phyloP scores from a whole-genome alignment of 345 rosid genomes.

The Sisymbrium altissimum region DNA sequence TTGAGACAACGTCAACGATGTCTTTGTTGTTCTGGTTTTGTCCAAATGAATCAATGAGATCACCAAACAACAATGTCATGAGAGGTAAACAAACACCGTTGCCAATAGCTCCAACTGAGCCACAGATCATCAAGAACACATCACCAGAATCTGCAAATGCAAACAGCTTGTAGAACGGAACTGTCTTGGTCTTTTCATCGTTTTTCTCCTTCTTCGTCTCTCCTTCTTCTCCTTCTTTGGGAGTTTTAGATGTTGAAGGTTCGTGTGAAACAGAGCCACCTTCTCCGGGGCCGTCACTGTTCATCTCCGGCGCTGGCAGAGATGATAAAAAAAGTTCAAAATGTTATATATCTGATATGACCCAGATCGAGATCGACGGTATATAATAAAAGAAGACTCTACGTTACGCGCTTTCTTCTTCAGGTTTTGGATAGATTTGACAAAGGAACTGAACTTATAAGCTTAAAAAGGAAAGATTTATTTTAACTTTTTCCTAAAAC shows the following conservation, averaged over 20 bases:
- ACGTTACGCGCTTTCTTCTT: conserved; percentile 6
- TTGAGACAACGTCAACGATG: conserved; percentile 48
- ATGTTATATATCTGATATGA: background rate
- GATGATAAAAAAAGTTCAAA: background rate
- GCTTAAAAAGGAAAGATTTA: background rate
- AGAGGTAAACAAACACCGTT: conserved; percentile 63
- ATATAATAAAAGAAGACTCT: background rate
- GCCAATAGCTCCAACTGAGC: conserved; percentile 63
- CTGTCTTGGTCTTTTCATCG: conserved; percentile 38
- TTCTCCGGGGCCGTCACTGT: conserved; percentile 19
- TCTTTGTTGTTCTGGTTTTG: conserved; percentile 44
- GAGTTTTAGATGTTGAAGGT: conserved; percentile 45
- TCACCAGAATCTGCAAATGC: conserved; percentile 62
- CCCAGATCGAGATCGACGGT: conserved; percentile 10
- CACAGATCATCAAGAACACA: conserved; percentile 53
- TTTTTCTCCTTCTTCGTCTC: conserved; percentile 9
- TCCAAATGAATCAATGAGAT: conserved; percentile 55
- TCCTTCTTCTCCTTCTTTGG: conserved; percentile 26
- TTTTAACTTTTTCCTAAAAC: conserved; percentile 2
- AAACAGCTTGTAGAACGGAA: conserved; percentile 65
- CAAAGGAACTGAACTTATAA: background rate
- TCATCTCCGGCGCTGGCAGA: conserved; percentile 25
- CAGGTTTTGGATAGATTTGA: background rate
- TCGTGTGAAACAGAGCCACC: conserved; percentile 31
- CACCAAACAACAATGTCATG: conserved; percentile 69